Conservation (phyloP, 2,329 filamentous ascomycete genomes). For the Botryosphaeria dothidea region DNA sequence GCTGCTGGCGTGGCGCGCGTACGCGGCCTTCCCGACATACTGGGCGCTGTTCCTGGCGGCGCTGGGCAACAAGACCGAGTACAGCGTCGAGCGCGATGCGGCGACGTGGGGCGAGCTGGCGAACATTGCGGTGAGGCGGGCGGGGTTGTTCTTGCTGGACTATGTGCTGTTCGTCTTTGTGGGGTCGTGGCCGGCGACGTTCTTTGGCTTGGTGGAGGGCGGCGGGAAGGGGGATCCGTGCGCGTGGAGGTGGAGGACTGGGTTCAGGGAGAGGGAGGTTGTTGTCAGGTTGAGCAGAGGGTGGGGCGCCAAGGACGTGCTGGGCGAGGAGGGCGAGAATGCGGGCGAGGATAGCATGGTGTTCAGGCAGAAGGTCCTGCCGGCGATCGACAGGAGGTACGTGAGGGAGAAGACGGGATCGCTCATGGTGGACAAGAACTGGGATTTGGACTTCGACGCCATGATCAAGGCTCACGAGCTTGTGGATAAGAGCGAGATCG, state of each 20-base stretch:
- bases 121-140: conserved; percentile 60
- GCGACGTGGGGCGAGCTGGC: conserved; percentile 58
- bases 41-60: conserved; percentile 63
- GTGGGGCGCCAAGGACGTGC: conserved; percentile 65
- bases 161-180: conserved; percentile 55
- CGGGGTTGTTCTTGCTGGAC: conserved; percentile 70
- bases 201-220: conserved; percentile 58
- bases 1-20: conserved; percentile 69
- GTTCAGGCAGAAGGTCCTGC: conserved; percentile 63
- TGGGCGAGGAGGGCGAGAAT: conserved; percentile 41
- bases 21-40: conserved; percentile 72
- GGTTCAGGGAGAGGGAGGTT: conserved; percentile 78
- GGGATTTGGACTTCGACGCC: conserved; percentile 81
- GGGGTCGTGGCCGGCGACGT: conserved; percentile 49
- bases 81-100: conserved; percentile 60
- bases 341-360: conserved; percentile 56
- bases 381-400: conserved; percentile 67
- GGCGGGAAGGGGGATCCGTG: conserved; percentile 55
- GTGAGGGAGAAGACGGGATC: conserved; percentile 82
- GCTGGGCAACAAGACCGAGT: conserved; percentile 66
- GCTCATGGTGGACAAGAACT: conserved; percentile 78
- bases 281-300: conserved; percentile 75
- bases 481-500: conserved; percentile 62
- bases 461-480: conserved; percentile 76
- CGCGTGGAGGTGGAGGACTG: conserved; percentile 71